A percentile compares a stretch with the other conserved stretches of the same genome.
phyloP scores from a whole-genome alignment of 164 flowering plant species.

The Vitis riparia region DNA sequence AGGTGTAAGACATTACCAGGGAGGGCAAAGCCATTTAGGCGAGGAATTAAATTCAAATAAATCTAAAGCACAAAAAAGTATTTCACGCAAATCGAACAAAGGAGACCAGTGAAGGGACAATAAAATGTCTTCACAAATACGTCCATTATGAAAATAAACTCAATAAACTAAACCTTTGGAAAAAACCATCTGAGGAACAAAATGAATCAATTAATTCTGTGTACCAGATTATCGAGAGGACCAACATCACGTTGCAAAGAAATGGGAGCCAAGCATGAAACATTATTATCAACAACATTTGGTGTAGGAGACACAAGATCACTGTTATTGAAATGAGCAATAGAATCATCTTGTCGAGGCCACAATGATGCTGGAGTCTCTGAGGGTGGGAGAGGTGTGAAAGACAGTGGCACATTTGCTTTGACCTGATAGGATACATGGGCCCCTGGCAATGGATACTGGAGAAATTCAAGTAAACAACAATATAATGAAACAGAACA shows the following conservation, averaged over 20 bases:
- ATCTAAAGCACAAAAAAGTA: no score
- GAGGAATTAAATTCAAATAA: no score
- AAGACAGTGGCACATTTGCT: conserved; percentile 26
- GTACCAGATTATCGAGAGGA: conserved; percentile 43
- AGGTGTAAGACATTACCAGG: no score
- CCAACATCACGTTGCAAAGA: conserved; percentile 27
- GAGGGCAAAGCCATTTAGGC: no score
- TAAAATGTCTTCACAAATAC: no score
- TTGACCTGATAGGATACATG: conserved; percentile 29
- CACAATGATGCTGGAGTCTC: conserved; percentile 24
- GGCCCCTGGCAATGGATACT: conserved; percentile 35
- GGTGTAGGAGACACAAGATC: conserved; percentile 25
- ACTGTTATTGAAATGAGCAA: conserved; percentile 10
- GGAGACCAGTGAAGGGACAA: no score
- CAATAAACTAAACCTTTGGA: background rate
- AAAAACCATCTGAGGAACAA: background rate
- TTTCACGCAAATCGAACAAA: no score
- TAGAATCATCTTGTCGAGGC: conserved; percentile 40
- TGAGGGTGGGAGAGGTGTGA: conserved; percentile 23
- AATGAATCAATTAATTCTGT: background rate
- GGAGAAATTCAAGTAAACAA: conserved; percentile 13
- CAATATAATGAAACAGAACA: background rate
- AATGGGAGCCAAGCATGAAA: conserved; percentile 22
- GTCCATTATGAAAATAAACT: background rate
- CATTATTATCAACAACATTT: conserved; percentile 16